Evolutionary conservation across 2,329 filamentous ascomycete species (phyloP).

Genomic region (Bipolaris cookei): DNA sequence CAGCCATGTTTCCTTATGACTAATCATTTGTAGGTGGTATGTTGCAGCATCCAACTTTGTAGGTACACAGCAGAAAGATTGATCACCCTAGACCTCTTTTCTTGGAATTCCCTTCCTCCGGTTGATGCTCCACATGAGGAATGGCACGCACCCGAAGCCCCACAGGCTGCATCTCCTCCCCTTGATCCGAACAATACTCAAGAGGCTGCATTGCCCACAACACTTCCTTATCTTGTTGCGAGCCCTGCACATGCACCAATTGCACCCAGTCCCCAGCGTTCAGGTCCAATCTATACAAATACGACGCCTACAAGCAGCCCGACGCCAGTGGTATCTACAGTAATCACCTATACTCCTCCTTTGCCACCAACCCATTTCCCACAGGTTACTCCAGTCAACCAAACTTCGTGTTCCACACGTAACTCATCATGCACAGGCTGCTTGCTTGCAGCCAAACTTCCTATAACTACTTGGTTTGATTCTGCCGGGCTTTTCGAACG

Average conservation of each 20-base stretch:
- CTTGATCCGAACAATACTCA: background rate
- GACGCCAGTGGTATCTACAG: background rate
- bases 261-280: background rate
- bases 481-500: slow-evolving; percentile 5
- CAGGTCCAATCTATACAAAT: slow-evolving; percentile 5
- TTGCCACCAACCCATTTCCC: background rate
- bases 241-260: slow-evolving; percentile 1
- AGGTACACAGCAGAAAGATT: background rate
- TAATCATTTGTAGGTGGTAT: slow-evolving; percentile 29
- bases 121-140: background rate
- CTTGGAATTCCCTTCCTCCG: background rate
- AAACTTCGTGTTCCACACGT: background rate
- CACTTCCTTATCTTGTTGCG: background rate
- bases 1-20: background rate
- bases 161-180: background rate
- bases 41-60: background rate
- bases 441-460: slow-evolving; percentile 33
- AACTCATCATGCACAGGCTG: slow-evolving; percentile 40
- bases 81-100: slow-evolving; percentile 3
- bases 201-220: background rate
- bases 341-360: background rate
- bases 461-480: slow-evolving; percentile 31
- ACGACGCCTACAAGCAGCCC: background rate
- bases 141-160: background rate
- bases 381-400: background rate